phyloP scores from a whole-genome alignment of 257 asterid species.

The Plantago ovata region DNA sequence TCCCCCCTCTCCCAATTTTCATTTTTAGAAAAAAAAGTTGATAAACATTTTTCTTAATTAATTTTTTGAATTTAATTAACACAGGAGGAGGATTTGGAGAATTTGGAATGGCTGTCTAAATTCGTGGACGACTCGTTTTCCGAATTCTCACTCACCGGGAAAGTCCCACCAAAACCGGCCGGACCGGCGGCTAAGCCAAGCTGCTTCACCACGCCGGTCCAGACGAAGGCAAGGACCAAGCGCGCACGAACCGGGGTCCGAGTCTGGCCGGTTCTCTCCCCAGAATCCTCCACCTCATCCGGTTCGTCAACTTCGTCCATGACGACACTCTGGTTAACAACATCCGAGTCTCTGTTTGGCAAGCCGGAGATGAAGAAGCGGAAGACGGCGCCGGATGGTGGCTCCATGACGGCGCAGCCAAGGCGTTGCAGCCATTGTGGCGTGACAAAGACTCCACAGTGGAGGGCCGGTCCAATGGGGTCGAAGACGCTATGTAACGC shows the following conservation, averaged over 20 bases:
- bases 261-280: slow-evolving; percentile 68
- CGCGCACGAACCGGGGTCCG: slow-evolving; percentile 64
- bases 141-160: slow-evolving; percentile 46
- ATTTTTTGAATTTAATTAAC: neutral
- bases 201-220: slow-evolving; percentile 59
- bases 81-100: slow-evolving; percentile 83
- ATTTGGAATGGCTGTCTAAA: slow-evolving; percentile 82
- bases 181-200: slow-evolving; percentile 19
- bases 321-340: too few relatives aligned
- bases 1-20: neutral
- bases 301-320: slow-evolving; percentile 40
- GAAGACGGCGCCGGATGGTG: slow-evolving; percentile 25
- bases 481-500: slow-evolving; percentile 59
- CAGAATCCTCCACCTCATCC: slow-evolving; percentile 66
- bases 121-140: slow-evolving; percentile 81
- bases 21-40: neutral
- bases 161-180: slow-evolving; percentile 35
- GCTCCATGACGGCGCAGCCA: slow-evolving; percentile 25
- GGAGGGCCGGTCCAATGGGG: slow-evolving; percentile 70
- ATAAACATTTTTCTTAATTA: neutral
- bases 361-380: slow-evolving; percentile 29
- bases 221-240: slow-evolving; percentile 86
- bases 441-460: slow-evolving; percentile 63
- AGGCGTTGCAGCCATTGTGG: slow-evolving; percentile 61
- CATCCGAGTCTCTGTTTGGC: too few relatives aligned